Base-by-base conservation (phyloP, 257 asterid genomes). In the Solanum sparsipilum region DNA sequence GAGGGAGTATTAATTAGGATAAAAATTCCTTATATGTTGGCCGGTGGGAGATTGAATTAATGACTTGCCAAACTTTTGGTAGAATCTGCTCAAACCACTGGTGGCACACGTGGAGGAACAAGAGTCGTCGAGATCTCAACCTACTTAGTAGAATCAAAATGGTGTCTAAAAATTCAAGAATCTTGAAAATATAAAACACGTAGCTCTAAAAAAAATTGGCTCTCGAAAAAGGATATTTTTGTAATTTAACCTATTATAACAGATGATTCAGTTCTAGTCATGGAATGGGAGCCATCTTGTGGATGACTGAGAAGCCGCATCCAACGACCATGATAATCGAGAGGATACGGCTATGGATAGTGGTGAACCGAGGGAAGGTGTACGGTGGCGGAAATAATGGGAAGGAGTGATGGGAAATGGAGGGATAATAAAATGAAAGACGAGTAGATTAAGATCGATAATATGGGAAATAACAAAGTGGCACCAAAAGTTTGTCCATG, bases 61-160 rank as follows among this genome's bases (percentile, higher is more conserved):
- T 44, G 52, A 44, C 52, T 44, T 44, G 52, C 52, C 52, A 44
- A 44, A 44, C 52, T 44, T 44, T 44, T 44, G 52, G 52, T 44
- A 44, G 52, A 44, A 44, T 44, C 52, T 44, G 52, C 16, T 44
- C 52, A 44, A 44, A 44, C 52, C 52, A 44, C 52, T 44, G 96
- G 89, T 95, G 98, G 93, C 93, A 96, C 89, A 96, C 96, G 92
- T 96, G 99, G 91, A 96, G 96, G 93, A 96, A 94, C 73, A 94
- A 88, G 16, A 96, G 94, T 78, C 98, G 84, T 32, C 93, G 89
- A 2, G 89, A 29, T 7, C 94, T 83, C 13, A 95, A 90, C 3
- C 90, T 93, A 48, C 94, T 87, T 52, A 91, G 60, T 18, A 96
- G 88, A 85, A 95, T 94, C 9, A 95, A 68, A 15, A 93, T 87